phyloP scores from a whole-genome alignment of 805 yeast species.

The Hemisphaericaspora nanyangensis region DNA sequence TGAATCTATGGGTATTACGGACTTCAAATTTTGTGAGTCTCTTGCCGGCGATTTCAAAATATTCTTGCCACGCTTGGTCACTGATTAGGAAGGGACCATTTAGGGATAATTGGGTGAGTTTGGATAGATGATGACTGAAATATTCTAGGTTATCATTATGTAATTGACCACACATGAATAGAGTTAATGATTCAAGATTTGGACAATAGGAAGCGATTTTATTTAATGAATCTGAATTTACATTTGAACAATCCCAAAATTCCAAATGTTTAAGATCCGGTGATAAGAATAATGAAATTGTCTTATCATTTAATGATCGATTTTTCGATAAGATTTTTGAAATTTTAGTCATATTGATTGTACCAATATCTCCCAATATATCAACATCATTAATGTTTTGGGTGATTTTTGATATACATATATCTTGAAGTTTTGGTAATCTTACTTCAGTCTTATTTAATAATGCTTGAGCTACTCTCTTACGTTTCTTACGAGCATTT shows the following conservation, averaged over 20 bases:
- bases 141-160: constrained; percentile 72
- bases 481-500: constrained; percentile 68
- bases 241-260: constrained; percentile 90
- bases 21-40: constrained; percentile 58
- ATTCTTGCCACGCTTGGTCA: constrained; percentile 71
- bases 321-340: constrained; percentile 76
- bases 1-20: constrained; percentile 79
- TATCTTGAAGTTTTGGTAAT: constrained; percentile 73
- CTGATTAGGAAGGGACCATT: constrained; percentile 90
- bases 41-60: constrained; percentile 56
- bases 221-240: constrained; percentile 60
- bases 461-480: constrained; percentile 79
- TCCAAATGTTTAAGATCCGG: constrained; percentile 55
- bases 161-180: constrained; percentile 91
- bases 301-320: constrained; percentile 69
- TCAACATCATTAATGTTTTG: constrained; percentile 71
- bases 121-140: constrained; percentile 53
- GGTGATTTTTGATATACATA: constrained; percentile 68
- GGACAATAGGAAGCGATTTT: constrained; percentile 80
- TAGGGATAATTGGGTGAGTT: constrained; percentile 53
- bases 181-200: constrained; percentile 54
- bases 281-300: constrained; percentile 70
- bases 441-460: constrained; percentile 63
- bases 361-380: constrained; percentile 82
- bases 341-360: constrained; percentile 63